A percentile compares a stretch with the other conserved stretches of the same genome.
These are phyloP conservation scores for Euphrasia arctica DNA, from an alignment of 305 asterid genomes.

Conservation along the genomic window DNA sequence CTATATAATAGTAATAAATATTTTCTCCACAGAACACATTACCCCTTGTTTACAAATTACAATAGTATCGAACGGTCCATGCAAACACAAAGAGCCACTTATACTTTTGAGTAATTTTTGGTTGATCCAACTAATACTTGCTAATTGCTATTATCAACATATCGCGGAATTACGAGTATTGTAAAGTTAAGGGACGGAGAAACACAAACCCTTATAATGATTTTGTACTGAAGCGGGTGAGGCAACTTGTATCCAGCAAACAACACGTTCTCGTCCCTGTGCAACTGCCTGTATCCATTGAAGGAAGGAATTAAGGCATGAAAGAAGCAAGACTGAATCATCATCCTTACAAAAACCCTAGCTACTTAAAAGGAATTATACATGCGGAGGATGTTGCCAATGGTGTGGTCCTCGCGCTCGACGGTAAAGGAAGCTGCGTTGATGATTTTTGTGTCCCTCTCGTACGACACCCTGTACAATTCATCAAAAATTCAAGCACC, in stretches of 20 bases:
- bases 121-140: conserved; percentile 4
- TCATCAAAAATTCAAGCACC: conserved; percentile 17
- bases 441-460: conserved; percentile 90
- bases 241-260: conserved; percentile 97
- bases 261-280: conserved; percentile 77
- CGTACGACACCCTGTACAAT: conserved; percentile 72
- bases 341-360: background rate
- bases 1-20: background rate
- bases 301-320: conserved; percentile 23
- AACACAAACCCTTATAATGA: conserved; percentile 68
- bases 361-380: conserved; percentile 15
- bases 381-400: conserved; percentile 95
- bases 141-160: background rate
- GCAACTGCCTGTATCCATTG: conserved; percentile 64
- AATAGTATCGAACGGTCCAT: background rate
- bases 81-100: background rate
- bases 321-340: background rate
- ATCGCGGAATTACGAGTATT: background rate
- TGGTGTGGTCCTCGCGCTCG: conserved; percentile 93
- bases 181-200: conserved; percentile 3
- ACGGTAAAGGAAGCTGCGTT: conserved; percentile 87
- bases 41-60: background rate
- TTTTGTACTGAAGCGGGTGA: conserved; percentile 91
- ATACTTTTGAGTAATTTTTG: background rate
- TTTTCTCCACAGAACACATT: background rate